Conservation (phyloP, 2,329 filamentous ascomycete genomes). For the Alternaria postmessia region DNA sequence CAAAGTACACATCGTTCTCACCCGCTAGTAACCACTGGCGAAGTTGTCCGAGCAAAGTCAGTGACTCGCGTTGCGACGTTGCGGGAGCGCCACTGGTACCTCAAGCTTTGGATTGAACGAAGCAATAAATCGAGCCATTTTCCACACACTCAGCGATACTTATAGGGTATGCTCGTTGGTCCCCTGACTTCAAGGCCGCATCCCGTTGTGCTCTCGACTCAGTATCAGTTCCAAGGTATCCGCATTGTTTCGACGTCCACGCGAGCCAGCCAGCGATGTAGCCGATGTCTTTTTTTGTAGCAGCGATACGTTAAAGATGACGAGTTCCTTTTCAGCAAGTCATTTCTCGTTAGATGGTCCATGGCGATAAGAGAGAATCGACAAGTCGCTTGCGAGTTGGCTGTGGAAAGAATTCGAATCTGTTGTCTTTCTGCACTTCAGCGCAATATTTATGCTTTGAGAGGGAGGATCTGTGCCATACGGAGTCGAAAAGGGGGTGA, state of each 20-base stretch:
- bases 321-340: not conserved
- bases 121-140: not conserved
- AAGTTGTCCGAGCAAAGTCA: not conserved
- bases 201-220: not conserved
- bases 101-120: not conserved
- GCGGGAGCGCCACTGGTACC: not conserved
- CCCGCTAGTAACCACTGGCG: not conserved
- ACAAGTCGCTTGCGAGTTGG: not conserved
- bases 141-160: not conserved
- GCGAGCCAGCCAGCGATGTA: not conserved
- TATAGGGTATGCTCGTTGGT: not conserved
- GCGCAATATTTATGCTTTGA: too few species aligned
- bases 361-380: not conserved
- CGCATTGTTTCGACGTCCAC: not conserved
- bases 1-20: conserved; percentile 1
- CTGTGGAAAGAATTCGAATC: not conserved
- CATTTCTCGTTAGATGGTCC: not conserved
- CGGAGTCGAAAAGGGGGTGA: too few species aligned
- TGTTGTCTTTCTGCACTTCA: too few species aligned
- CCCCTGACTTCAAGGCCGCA: too few species aligned
- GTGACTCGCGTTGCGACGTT: not conserved
- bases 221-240: not conserved
- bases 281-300: not conserved
- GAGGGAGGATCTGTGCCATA: too few species aligned
- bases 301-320: not conserved